Percentiles rank a stretch among this genome's conserved stretches.
These are phyloP conservation scores for Hericium alpestre DNA, from an alignment of 768 basidiomycete species.

Conservation along the genomic window DNA sequence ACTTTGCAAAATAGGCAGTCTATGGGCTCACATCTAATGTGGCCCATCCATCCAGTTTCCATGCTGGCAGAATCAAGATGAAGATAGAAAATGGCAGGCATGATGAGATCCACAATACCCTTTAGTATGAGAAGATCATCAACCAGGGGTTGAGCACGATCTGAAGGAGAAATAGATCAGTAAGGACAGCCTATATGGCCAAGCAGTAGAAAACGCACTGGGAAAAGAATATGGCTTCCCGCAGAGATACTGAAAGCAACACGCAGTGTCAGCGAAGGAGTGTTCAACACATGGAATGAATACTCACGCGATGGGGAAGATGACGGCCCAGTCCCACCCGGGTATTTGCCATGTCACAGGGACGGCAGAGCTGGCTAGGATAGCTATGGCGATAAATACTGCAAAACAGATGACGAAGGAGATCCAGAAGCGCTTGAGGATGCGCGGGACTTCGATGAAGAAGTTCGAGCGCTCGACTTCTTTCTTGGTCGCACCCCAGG, in stretches of 20 bases:
- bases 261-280: background rate
- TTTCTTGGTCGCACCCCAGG: conserved; percentile 58
- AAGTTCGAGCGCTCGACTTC: conserved; percentile 85
- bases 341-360: conserved; percentile 57
- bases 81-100: too few relatives aligned
- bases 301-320: conserved; percentile 61
- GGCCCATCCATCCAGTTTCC: too few relatives aligned
- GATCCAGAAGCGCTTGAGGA: conserved; percentile 69
- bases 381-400: conserved; percentile 40
- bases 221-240: conserved; percentile 61
- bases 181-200: conserved; percentile 16
- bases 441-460: conserved; percentile 81
- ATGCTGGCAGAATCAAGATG: too few relatives aligned
- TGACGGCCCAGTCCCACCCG: conserved; percentile 59
- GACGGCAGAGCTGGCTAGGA: conserved; percentile 45
- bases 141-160: conserved; percentile 84
- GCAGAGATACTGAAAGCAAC: conserved; percentile 42
- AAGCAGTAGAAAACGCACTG: conserved; percentile 27
- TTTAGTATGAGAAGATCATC: conserved; percentile 66
- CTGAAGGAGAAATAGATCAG: conserved; percentile 18
- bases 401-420: conserved; percentile 48
- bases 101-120: background rate
- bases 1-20: too few relatives aligned
- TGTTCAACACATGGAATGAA: conserved; percentile 3
- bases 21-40: too few relatives aligned